phyloP scores from a whole-genome alignment of 2,329 filamentous ascomycete species.

The Neophaeococcomyces aloes region DNA sequence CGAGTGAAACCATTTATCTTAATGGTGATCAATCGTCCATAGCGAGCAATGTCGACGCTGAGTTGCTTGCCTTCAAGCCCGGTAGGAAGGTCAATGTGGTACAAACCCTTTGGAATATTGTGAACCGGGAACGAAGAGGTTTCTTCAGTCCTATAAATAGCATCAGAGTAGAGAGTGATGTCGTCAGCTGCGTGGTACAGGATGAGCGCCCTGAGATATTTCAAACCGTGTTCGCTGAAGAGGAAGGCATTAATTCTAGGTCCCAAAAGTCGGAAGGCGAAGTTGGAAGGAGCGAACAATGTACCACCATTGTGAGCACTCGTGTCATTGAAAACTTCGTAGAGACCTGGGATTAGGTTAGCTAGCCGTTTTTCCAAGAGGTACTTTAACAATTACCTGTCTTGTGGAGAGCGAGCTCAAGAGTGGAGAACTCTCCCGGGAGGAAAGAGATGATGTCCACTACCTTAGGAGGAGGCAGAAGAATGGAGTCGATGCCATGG shows the following conservation, averaged over 20 bases:
- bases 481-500: constrained; percentile 62
- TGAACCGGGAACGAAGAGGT: constrained; percentile 20
- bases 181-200: constrained; percentile 68
- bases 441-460: constrained; percentile 54
- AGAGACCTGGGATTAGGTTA: too few species aligned
- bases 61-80: constrained; percentile 56
- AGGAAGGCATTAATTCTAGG: constrained; percentile 68
- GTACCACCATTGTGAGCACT: constrained; percentile 55
- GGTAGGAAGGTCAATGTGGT: constrained; percentile 56
- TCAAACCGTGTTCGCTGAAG: constrained; percentile 63
- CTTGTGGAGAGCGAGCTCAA: constrained; percentile 62
- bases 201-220: constrained; percentile 67
- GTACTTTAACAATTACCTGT: too few species aligned
- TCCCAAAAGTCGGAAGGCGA: constrained; percentile 67
- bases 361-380: too few species aligned
- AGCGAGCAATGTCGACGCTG: constrained; percentile 59
- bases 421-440: constrained; percentile 66
- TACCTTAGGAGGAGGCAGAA: constrained; percentile 63
- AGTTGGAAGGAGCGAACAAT: constrained; percentile 70
- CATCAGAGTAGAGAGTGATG: constrained; percentile 72
- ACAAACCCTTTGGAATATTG: constrained; percentile 39
- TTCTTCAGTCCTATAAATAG: constrained; percentile 49
- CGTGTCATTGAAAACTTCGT: constrained; percentile 47
- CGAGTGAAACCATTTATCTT: constrained; percentile 62
- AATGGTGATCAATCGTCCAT: constrained; percentile 58